A percentile compares a stretch with the other conserved stretches of the same genome.
These are phyloP conservation scores for Dryadomyces sulphureus DNA, from an alignment of 2,329 filamentous ascomycete species.

Conservation along the genomic window DNA sequence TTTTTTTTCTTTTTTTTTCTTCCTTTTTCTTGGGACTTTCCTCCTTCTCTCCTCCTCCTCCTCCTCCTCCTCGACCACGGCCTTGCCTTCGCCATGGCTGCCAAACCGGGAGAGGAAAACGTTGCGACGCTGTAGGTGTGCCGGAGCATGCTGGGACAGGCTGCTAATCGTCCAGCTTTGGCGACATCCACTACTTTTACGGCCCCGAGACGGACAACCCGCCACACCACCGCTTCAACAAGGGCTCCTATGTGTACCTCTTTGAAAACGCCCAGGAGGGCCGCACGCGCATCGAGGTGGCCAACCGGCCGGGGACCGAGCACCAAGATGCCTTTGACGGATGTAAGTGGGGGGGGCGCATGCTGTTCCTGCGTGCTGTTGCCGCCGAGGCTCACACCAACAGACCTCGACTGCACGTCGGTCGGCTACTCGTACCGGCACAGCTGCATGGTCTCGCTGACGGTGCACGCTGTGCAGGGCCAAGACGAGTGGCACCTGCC, in stretches of 20 bases:
- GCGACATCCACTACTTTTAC: slow-evolving; percentile 69
- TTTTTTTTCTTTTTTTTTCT: not conserved
- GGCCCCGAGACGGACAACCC: slow-evolving; percentile 49
- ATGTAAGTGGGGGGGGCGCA: slow-evolving; percentile 40
- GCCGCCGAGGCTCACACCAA: not conserved
- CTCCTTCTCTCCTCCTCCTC: not conserved
- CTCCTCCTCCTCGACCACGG: not conserved
- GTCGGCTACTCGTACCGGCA: slow-evolving; percentile 63
- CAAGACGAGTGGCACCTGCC: slow-evolving; percentile 61
- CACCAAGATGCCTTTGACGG: slow-evolving; percentile 71
- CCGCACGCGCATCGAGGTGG: slow-evolving; percentile 58
- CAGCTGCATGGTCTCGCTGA: slow-evolving; percentile 53
- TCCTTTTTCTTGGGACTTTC: not conserved
- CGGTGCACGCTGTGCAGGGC: slow-evolving; percentile 37
- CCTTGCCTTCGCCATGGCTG: slow-evolving; percentile 29
- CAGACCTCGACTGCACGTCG: slow-evolving; percentile 50
- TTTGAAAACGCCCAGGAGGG: slow-evolving; percentile 58
- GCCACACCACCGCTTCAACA: slow-evolving; percentile 68
- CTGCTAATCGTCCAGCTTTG: slow-evolving; percentile 38
- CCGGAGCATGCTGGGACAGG: not conserved
- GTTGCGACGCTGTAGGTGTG: slow-evolving; percentile 29
- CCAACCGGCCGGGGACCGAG: slow-evolving; percentile 58
- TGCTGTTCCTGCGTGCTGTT: not conserved
- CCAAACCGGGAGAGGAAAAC: slow-evolving; percentile 29
- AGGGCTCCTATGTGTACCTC: slow-evolving; percentile 65